A percentile compares a stretch with the other conserved stretches of the same genome.
These are phyloP conservation scores for Neoscytalidium dimidiatum DNA, from an alignment of 2,329 filamentous ascomycete species.

Conservation along the genomic window DNA sequence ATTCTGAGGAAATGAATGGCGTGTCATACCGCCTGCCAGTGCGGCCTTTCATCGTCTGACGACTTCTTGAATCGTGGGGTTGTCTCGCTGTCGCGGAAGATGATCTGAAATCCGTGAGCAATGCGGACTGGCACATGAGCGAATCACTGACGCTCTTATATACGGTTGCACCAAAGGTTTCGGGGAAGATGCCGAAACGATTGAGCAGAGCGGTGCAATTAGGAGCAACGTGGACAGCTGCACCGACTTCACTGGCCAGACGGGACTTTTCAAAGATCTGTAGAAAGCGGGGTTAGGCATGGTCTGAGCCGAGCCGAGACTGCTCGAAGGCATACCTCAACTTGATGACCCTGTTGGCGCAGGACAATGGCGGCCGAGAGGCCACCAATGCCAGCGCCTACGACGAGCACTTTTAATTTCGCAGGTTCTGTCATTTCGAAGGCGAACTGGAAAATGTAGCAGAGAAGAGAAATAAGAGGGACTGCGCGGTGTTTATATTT, in stretches of 20 bases:
- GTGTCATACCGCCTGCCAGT: conserved; percentile 5
- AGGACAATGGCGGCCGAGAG: conserved; percentile 56
- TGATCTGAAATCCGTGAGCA: background rate
- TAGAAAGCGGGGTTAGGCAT: background rate
- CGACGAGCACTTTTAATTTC: conserved; percentile 34
- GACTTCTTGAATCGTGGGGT: background rate
- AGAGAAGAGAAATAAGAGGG: background rate
- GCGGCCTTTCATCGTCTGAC: background rate
- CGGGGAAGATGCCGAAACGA: conserved; percentile 45
- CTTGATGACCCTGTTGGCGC: conserved; percentile 54
- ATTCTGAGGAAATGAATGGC: background rate
- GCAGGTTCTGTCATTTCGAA: background rate
- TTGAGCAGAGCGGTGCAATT: conserved; percentile 61
- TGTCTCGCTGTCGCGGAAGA: background rate
- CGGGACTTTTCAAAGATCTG: conserved; percentile 59
- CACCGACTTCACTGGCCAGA: conserved; percentile 59
- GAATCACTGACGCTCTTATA: background rate
- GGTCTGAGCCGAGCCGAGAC: too few relatives aligned
- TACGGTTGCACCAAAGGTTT: conserved; percentile 39
- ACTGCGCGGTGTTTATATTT: background rate
- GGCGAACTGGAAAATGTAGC: background rate
- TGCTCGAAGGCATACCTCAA: conserved; percentile 30
- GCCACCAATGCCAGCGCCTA: conserved; percentile 55
- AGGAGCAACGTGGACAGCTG: conserved; percentile 64
- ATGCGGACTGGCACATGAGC: background rate